Evolutionary conservation across 2,329 filamentous ascomycete species (phyloP).

Genomic region (Monosporascus sp.): DNA sequence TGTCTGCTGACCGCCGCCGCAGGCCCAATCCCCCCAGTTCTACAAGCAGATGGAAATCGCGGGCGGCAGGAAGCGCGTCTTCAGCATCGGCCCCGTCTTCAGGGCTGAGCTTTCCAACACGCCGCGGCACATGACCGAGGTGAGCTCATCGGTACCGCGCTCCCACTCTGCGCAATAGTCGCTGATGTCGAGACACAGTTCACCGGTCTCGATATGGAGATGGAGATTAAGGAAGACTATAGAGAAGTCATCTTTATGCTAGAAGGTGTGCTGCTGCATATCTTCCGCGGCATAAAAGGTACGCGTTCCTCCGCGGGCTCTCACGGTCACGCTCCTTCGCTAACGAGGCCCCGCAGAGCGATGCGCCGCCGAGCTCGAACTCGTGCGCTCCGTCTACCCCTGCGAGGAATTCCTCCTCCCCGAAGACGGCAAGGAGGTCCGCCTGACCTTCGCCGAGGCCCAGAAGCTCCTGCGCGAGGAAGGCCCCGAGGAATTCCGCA

Average conservation of each 20-base stretch:
- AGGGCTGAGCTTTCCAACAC: constrained; percentile 84
- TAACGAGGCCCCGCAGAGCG: constrained; percentile 31
- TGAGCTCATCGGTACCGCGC: constrained; percentile 19
- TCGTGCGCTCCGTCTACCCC: constrained; percentile 68
- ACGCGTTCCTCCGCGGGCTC: constrained; percentile 4
- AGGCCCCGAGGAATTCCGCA: constrained; percentile 59
- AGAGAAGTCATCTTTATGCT: constrained; percentile 68
- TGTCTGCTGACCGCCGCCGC: background rate
- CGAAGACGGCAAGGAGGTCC: constrained; percentile 66
- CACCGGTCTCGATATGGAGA: constrained; percentile 83
- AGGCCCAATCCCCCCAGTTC: constrained; percentile 74
- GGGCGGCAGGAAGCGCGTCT: constrained; percentile 70
- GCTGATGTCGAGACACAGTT: constrained; percentile 42
- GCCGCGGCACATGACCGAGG: constrained; percentile 76
- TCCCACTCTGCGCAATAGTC: constrained; percentile 5
- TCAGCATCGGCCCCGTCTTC: constrained; percentile 76
- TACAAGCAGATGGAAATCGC: constrained; percentile 87
- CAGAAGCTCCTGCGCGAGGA: constrained; percentile 73
- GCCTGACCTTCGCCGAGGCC: constrained; percentile 72
- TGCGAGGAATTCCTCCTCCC: constrained; percentile 74
- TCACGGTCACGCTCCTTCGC: background rate
- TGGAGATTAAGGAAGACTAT: constrained; percentile 79
- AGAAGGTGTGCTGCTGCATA: constrained; percentile 69
- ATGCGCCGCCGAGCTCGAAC: constrained; percentile 67
- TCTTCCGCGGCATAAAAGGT: constrained; percentile 66